phyloP scores from a whole-genome alignment of 495 filamentous ascomycete genomes.

The Geopyxis carbonaria region DNA sequence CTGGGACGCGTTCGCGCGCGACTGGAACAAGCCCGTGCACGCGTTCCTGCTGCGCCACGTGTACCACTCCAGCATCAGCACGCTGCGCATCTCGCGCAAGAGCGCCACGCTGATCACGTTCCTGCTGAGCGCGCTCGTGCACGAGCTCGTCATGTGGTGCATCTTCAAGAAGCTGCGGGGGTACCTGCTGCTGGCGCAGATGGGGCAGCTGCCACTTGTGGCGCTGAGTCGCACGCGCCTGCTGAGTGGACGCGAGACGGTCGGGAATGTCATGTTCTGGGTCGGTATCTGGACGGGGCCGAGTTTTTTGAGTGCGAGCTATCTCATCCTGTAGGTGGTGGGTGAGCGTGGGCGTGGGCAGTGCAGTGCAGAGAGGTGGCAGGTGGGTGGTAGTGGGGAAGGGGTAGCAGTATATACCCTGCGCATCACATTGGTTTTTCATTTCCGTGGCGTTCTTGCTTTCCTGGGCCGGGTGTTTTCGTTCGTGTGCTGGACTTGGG shows the following conservation, averaged over 20 bases:
- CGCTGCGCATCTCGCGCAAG: conserved; percentile 46
- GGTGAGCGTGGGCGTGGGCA: too few relatives aligned
- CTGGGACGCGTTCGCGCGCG: conserved; percentile 38
- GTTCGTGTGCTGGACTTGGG: too few relatives aligned
- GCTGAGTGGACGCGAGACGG: conserved; percentile 38
- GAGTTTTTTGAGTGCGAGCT: conserved; percentile 8
- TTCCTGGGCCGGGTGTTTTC: too few relatives aligned
- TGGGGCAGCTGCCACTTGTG: conserved; percentile 53
- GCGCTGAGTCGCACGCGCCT: conserved; percentile 43
- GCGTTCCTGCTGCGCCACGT: conserved; percentile 58
- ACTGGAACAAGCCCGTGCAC: conserved; percentile 60
- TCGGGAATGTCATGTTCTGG: conserved; percentile 65
- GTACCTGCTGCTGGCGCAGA: conserved; percentile 51
- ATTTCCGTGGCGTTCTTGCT: too few relatives aligned
- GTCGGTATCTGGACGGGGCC: conserved; percentile 30
- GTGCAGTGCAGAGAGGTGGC: too few relatives aligned
- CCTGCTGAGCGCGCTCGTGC: conserved; percentile 48
- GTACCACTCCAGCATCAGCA: conserved; percentile 55
- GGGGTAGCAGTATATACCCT: too few relatives aligned
- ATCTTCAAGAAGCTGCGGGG: conserved; percentile 62
- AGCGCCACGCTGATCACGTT: conserved; percentile 62
- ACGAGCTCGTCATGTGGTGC: conserved; percentile 61
- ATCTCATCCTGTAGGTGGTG: conserved; percentile 5
- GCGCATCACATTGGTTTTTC: too few relatives aligned
- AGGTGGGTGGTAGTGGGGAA: too few relatives aligned